Evolutionary conservation across 2,329 filamentous ascomycete species (phyloP), one percentile per base, ranked within the genome.

Genomic region (Chalaropsis thielavioides): DNA sequence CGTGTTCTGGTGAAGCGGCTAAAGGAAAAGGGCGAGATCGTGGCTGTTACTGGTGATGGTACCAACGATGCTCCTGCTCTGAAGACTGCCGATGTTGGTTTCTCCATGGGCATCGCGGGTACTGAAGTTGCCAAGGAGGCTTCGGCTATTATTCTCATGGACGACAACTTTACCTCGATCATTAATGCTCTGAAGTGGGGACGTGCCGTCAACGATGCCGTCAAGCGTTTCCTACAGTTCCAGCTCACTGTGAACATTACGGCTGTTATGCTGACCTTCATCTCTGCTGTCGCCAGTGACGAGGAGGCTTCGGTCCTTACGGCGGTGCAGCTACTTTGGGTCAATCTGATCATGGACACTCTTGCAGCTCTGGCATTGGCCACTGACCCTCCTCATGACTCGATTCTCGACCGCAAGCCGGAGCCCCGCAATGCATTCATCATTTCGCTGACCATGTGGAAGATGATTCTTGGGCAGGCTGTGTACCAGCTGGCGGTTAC

Each of bases 261-360:
- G 8, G 92, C 92, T 44, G 91, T 96, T 58, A 75, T 88, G 19
- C 80, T 96, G 64, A 94, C 92, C 0, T 96, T 96, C 71, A 85
- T 96, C 67, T 91, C 90, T 13, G 88, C 91, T 40, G 88, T 95
- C 10, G 84, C 87, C 38, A 91, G 81, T 73, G 72, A 73, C 0
- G 76, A 84, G 1, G 87, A 92, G 73, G 74, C 78, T 61, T 90
- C 90, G 60, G 91, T 96, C 31, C 77, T 96, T 65, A 94, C 84
- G 1, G 91, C 91, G 11, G 91, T 96, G 31, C 92, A 96, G 75
- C 82, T 96, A 70, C 84, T 96, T 38, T 96, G 92, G 92, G 90
- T 96, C 71, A 96, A 96, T 72, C 79, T 96, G 70, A 96, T 96
- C 76, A 96, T 96, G 92, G 92, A 96, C 71, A 96, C 92, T 0